Percentiles rank a stretch among this genome's conserved stretches.
These are phyloP conservation scores for Clonostachys rosea DNA, from an alignment of 2,329 filamentous ascomycete species.

Conservation along the genomic window DNA sequence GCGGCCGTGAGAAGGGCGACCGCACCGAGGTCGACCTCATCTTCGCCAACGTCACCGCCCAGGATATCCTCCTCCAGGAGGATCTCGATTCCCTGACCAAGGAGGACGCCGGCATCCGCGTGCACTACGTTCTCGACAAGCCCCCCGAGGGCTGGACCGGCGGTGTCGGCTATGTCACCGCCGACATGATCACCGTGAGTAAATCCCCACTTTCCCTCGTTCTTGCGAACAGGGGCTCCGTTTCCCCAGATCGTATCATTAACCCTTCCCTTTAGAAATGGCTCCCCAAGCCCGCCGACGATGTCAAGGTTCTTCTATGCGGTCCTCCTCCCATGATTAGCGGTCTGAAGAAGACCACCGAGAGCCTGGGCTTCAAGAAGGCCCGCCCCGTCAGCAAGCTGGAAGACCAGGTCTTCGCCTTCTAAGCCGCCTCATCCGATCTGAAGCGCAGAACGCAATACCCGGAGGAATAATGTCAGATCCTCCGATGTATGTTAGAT, in stretches of 20 bases:
- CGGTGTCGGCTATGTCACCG: constrained; percentile 90
- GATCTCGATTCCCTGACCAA: constrained; percentile 77
- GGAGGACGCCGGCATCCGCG: constrained; percentile 75
- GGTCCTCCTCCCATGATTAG: constrained; percentile 96
- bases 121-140: constrained; percentile 96
- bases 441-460: too few relatives aligned
- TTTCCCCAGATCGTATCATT: not conserved
- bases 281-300: constrained; percentile 75
- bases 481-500: too few relatives aligned
- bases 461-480: too few relatives aligned
- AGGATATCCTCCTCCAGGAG: constrained; percentile 91
- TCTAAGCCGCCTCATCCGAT: constrained; percentile 33
- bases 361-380: constrained; percentile 86
- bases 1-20: constrained; percentile 74
- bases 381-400: constrained; percentile 94
- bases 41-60: constrained; percentile 90
- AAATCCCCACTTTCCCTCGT: not conserved
- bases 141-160: constrained; percentile 88
- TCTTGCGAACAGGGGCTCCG: not conserved
- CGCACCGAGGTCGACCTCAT: constrained; percentile 88
- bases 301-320: constrained; percentile 92
- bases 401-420: constrained; percentile 96
- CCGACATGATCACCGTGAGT: constrained; percentile 86
- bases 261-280: constrained; percentile 48
- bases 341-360: constrained; percentile 93